Evolutionary conservation across 2,329 filamentous ascomycete genomes (phyloP), one percentile per base, ranked within the genome.

Genomic region (Westerdykella ornata): DNA sequence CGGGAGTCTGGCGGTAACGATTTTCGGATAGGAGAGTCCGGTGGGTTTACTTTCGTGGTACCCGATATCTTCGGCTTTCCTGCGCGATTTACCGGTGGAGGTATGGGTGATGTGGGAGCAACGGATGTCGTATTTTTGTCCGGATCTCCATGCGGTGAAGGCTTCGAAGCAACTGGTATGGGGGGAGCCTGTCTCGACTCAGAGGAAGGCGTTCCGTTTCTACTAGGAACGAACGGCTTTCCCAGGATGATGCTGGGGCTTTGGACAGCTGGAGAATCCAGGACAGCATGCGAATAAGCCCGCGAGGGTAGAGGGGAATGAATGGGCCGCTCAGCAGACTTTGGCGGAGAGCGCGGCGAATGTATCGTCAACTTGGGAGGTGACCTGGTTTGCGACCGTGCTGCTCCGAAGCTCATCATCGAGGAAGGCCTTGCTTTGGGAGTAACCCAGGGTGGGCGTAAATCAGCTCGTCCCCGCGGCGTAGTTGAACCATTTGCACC

Each of bases 1-100:
- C 56, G 71, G 68, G 46, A 71, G 63, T 57, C 66, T 34, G 59
- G 70, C 26, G 55, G 69, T 26, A 65, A 42, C 12, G 51, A 55
- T 5, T 49, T 33, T 17, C 53, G 59, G 4, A 47, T 38, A 20
- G 48, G 20, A 5, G 48, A 42, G 14, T 63, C 59, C 5, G 55
- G 46, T 3, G 64, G 55, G 26, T 60, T 57, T 3, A 59, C 51
- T 37, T 79, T 78, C 6, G 30, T 14, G 30, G 30, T 33, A 8
- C 66, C 62, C 9, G 73, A 73, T 40, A 84, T 76, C 54, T 79
- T 82, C 3, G 84, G 83, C 64, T 94, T 94, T 31, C 86, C 85
- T 20, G 81, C 80, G 41, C 89, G 80, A 61, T 94, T 92, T 29
- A 89, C 75, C 1, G 85, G 84, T 4, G 88, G 87, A 8, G 86